Evolutionary conservation across 352 stramenopile species (phyloP), one percentile per base, ranked within the genome.

Genomic region (Phytopythium ostracodes): DNA sequence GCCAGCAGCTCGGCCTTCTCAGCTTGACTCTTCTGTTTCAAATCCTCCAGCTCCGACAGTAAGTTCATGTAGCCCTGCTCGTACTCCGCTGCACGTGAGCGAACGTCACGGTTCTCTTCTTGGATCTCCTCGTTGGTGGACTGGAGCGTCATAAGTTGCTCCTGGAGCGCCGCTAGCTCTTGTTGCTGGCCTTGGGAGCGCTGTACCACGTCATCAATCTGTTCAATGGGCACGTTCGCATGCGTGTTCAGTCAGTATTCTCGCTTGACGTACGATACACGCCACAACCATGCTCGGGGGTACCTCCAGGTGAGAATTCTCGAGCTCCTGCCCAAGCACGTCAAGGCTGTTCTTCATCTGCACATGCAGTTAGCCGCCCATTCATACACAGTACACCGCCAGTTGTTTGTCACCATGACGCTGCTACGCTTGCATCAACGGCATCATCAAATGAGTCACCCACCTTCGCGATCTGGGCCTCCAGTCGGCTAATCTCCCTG

Each of bases 41-140:
- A 59, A 44, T 72, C 77, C 62, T 76, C 80, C 1, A 87, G 73
- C 56, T 87, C 77, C 8, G 65, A 63, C 22, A 92, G 54, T 31
- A 92, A 51, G 17, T 73, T 50, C 62, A 89, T 61, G 59, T 90
- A 92, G 4, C 75, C 78, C 59, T 89, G 82, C 43, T 92, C 82
- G 56, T 89, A 92, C 56, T 92, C 78, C 14, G 62, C 71, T 25
- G 80, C 76, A 35, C 75, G 68, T 15, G 64, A 72, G 7, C 77
- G 71, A 1, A 73, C 52, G 17, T 84, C 77, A 1, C 56, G 66
- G 18, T 84, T 70, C 11, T 82, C 67, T 7, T 79, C 52, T 51
- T 77, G 61, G n/a, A 89, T 52, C 22, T 64, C 70, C 4, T 87
- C 66, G 18, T 64, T 87, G 40, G 33, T 72, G n/a, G 22, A 61